These are phyloP conservation scores for Cyberlindnera euphorbiiphila DNA, from an alignment of 805 yeast genomes.

Conservation along the genomic window DNA sequence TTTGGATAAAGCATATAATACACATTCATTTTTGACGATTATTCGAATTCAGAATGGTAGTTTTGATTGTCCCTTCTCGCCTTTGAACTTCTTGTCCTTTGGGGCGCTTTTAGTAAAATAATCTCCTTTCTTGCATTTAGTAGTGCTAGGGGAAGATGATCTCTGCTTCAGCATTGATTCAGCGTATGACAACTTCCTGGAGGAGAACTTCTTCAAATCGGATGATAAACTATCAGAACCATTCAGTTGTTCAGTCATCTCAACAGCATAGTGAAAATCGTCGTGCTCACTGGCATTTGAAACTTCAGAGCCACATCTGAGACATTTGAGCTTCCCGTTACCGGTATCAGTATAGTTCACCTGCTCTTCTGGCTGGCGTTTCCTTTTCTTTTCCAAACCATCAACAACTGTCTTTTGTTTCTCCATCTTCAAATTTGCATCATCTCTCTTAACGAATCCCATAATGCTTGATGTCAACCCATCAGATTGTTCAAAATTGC, in stretches of 20 bases:
- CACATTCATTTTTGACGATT: background rate
- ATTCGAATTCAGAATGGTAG: constrained; percentile 20
- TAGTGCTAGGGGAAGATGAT: constrained; percentile 1
- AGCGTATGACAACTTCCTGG: constrained; percentile 9
- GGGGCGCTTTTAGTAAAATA: background rate
- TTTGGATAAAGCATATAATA: too few relatives aligned
- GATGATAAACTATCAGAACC: constrained; percentile 26
- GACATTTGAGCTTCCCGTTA: constrained; percentile 9
- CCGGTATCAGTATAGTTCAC: background rate
- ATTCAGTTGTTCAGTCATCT: constrained; percentile 42
- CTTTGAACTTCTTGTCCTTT: constrained; percentile 12
- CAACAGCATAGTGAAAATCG: constrained; percentile 52
- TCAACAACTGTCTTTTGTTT: background rate
- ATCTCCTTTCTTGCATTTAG: background rate
- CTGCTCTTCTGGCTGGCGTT: background rate
- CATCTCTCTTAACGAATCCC: constrained; percentile 21
- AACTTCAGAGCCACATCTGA: constrained; percentile 17
- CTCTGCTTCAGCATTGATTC: constrained; percentile 7
- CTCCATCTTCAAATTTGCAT: constrained; percentile 4
- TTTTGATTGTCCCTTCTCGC: constrained; percentile 22
- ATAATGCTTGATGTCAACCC: constrained; percentile 16
- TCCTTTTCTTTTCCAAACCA: background rate
- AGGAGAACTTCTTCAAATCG: constrained; percentile 12
- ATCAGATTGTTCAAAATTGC: constrained; percentile 47
- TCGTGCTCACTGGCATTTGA: constrained; percentile 40